Conservation (phyloP, 257 asterid genomes). For the Linderniella brevidens region DNA sequence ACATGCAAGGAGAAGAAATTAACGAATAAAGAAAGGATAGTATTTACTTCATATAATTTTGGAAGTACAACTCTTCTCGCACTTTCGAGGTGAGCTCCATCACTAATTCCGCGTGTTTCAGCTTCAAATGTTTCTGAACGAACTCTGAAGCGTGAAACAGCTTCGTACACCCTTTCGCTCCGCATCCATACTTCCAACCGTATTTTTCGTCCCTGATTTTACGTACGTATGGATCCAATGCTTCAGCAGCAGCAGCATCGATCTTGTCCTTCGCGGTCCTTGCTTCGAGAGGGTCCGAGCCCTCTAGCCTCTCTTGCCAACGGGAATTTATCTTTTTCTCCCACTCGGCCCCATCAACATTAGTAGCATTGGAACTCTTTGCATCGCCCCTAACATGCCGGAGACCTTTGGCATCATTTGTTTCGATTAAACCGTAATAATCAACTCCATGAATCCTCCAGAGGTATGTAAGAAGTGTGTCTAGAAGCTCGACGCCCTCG, state of each 20-base stretch:
- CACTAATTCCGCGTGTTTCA: conserved; percentile 79
- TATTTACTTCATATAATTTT: conserved; percentile 89
- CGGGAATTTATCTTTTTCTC: conserved; percentile 60
- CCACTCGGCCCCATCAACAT: conserved; percentile 64
- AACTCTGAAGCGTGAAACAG: conserved; percentile 96
- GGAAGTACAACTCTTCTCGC: conserved; percentile 77
- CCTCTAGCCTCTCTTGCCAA: conserved; percentile 91
- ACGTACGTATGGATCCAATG: conserved; percentile 77
- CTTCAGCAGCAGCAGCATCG: conserved; percentile 82
- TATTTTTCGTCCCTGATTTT: conserved; percentile 98
- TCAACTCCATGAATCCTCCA: conserved; percentile 98
- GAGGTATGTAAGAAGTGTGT: conserved; percentile 80
- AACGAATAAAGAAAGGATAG: conserved; percentile 1
- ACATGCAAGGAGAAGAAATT: background rate
- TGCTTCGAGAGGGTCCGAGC: conserved; percentile 73
- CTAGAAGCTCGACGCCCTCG: conserved; percentile 86
- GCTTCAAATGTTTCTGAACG: conserved; percentile 81
- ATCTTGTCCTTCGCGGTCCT: conserved; percentile 92
- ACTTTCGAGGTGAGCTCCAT: conserved; percentile 67
- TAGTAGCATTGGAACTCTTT: conserved; percentile 32
- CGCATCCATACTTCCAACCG: conserved; percentile 99
- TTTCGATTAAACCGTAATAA: conserved; percentile 76
- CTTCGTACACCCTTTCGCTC: conserved; percentile 99
- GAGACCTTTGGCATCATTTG: conserved; percentile 79
- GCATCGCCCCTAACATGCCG: conserved; percentile 69